phyloP scores from a whole-genome alignment of 192 early-diverging fungal genomes.

The Gamsiella multidivaricata region DNA sequence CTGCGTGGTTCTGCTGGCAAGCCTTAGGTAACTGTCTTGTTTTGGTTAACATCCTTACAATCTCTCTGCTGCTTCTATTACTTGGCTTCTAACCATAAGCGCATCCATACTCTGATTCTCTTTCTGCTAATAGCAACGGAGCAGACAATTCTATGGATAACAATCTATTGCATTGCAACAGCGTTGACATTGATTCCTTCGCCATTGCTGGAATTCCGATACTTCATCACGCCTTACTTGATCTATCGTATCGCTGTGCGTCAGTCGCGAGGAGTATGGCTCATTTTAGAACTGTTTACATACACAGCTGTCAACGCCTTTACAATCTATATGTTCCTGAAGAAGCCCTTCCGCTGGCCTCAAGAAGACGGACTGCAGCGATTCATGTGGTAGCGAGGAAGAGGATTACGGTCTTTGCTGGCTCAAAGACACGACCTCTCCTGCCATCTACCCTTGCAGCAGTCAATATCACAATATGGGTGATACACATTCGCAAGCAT shows the following conservation, averaged over 20 bases:
- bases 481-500: too few species aligned
- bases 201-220: slow-evolving; percentile 94
- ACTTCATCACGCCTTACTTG: slow-evolving; percentile 90
- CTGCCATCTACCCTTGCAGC: not conserved
- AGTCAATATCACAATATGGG: too few species aligned
- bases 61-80: too few species aligned
- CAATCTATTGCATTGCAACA: slow-evolving; percentile 64
- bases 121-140: slow-evolving; percentile 31
- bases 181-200: slow-evolving; percentile 85
- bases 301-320: slow-evolving; percentile 69
- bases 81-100: not conserved
- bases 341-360: slow-evolving; percentile 79
- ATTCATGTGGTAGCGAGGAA: slow-evolving; percentile 87
- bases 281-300: slow-evolving; percentile 57
- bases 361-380: slow-evolving; percentile 76
- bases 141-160: slow-evolving; percentile 63
- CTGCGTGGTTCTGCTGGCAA: slow-evolving; percentile 54
- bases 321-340: slow-evolving; percentile 84
- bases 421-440: not conserved
- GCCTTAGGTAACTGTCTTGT: slow-evolving; percentile 58
- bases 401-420: not conserved
- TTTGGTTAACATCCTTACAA: too few species aligned
- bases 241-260: slow-evolving; percentile 77
- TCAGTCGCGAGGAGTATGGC: slow-evolving; percentile 29
- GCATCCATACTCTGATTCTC: not conserved